A percentile compares a stretch with the other conserved stretches of the same genome.
phyloP scores from a whole-genome alignment of 495 filamentous ascomycete species.

The Aspergillus biplanus region DNA sequence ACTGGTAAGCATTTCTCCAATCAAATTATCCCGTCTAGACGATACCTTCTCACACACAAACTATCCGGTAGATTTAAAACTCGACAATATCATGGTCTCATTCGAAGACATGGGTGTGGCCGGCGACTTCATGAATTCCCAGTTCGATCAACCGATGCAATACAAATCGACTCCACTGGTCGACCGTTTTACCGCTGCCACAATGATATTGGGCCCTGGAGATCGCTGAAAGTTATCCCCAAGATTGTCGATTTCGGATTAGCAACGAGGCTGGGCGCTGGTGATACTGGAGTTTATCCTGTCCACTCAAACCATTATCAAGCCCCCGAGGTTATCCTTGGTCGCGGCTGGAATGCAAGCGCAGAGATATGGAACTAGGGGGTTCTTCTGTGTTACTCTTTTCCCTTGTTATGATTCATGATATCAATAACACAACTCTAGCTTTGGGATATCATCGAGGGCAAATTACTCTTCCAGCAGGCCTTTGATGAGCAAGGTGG shows the following conservation, averaged over 20 bases:
- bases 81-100: constrained; percentile 39
- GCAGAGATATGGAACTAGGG: constrained; percentile 48
- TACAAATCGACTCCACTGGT: constrained; percentile 29
- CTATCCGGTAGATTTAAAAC: constrained; percentile 32
- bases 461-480: constrained; percentile 43
- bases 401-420: neutral
- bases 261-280: constrained; percentile 55
- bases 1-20: constrained; percentile 16
- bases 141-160: constrained; percentile 29
- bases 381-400: constrained; percentile 39
- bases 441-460: constrained; percentile 51
- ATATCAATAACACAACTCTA: constrained; percentile 20
- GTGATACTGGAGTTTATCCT: constrained; percentile 27
- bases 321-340: constrained; percentile 44
- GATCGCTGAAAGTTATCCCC: constrained; percentile 25
- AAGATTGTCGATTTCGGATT: constrained; percentile 87
- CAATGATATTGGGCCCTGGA: constrained; percentile 36
- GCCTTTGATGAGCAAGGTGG: constrained; percentile 20
- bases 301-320: constrained; percentile 43
- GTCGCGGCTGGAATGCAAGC: constrained; percentile 38
- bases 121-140: constrained; percentile 28
- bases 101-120: constrained; percentile 39
- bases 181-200: constrained; percentile 34
- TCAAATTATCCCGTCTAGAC: neutral
- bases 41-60: too few species aligned